These are phyloP conservation scores for Fraxinus paxiana DNA, from an alignment of 305 asterid genomes.

Conservation along the genomic window DNA sequence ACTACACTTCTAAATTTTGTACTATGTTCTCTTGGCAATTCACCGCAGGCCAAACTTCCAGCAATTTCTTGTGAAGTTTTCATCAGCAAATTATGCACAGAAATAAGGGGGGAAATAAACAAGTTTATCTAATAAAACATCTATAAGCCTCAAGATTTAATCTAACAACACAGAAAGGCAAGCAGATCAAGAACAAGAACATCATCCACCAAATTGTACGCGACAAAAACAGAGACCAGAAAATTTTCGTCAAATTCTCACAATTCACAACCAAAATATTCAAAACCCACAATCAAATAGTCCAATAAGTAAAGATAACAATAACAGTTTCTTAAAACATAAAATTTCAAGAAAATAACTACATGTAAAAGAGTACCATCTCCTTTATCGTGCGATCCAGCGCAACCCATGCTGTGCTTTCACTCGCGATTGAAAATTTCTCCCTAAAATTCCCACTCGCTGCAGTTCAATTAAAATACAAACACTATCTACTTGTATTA, in stretches of 20 bases:
- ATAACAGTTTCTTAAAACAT: not conserved
- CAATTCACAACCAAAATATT: not conserved
- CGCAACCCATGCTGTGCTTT: constrained; percentile 43
- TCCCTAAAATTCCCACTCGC: constrained; percentile 13
- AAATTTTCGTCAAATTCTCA: not conserved
- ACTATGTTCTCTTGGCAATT: not conserved
- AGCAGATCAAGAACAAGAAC: not conserved
- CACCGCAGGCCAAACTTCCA: not conserved
- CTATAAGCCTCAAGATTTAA: not conserved
- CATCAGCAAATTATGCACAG: not conserved
- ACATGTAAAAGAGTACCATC: constrained; percentile 19
- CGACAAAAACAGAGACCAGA: not conserved
- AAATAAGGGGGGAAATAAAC: not conserved
- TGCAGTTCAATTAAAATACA: not conserved
- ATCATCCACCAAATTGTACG: not conserved
- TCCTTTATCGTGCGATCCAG: constrained; percentile 51
- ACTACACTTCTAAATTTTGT: not conserved
- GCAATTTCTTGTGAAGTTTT: not conserved
- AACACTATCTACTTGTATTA: not conserved
- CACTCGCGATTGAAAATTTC: constrained; percentile 8
- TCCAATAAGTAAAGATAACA: not conserved
- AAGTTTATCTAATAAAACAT: not conserved
- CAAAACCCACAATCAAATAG: not conserved
- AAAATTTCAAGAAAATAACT: not conserved
- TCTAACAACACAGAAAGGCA: not conserved